Conservation (phyloP, 169 alveolate species). For the Plasmodium fragile region DNA sequence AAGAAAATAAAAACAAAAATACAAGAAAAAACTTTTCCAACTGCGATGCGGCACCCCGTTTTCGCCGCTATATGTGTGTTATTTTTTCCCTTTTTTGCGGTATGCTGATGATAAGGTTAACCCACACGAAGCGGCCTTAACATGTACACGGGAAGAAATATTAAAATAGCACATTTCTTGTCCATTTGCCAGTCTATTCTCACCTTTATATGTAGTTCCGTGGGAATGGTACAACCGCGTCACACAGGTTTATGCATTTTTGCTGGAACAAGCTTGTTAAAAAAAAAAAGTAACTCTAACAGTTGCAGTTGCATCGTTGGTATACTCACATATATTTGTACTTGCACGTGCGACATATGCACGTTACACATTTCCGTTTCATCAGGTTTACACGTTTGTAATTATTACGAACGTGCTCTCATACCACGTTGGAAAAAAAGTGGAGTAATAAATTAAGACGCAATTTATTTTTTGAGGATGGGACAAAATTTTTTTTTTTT, state of each 20-base stretch:
- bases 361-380: not conserved
- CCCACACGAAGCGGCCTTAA: not conserved
- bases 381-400: not conserved
- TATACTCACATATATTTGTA: not conserved
- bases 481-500: not conserved
- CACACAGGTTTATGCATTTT: not conserved
- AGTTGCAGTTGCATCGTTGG: not conserved
- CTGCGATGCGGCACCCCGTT: not conserved
- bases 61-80: not conserved
- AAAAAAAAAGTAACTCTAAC: not conserved
- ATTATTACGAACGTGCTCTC: not conserved
- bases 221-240: not conserved
- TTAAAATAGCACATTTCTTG: not conserved
- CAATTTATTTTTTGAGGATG: not conserved
- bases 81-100: not conserved
- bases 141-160: not conserved
- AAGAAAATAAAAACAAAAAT: no score
- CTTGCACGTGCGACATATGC: not conserved
- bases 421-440: not conserved
- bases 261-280: not conserved
- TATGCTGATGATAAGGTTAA: not conserved
- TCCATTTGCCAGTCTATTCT: not conserved
- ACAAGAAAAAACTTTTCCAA: not conserved
- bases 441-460: not conserved
- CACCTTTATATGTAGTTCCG: not conserved